Base-by-base conservation (phyloP, 805 yeast species). In the Wickerhamomyces mucosus region DNA sequence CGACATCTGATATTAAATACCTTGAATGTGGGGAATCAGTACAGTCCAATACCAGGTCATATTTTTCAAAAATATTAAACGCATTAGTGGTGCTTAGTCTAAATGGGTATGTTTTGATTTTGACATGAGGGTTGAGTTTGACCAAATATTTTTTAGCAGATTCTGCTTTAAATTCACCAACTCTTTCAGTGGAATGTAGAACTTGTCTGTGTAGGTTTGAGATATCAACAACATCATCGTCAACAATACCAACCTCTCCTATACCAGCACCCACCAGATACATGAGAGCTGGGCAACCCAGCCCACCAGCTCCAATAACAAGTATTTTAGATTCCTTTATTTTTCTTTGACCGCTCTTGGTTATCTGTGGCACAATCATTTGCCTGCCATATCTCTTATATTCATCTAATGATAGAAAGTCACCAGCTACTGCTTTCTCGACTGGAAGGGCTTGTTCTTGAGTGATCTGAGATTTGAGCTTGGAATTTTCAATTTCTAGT, bases 241-340 rank as follows among this genome's bases (percentile, higher is more conserved):
- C 99, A 2, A 86, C 78, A 12, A 92, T 80, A 4, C 96, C 96
- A 15, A 92, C 63, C 3, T 58, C 53, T 1, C 95, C 97, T 4
- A 89, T 60, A 5, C 99, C 98, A 0, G 95, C 80, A 0, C 94
- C 96, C 0, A 78, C 76, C 3, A 92, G 56, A 49, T 92, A 92
- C 26, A 82, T 64, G 29, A 89, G 54, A 0, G 94, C 94, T 0
- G 98, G 96, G 43, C 94, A 79, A 0, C 98, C 97, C 6, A 92
- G 63, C 0, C 99, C 99, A 9, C 98, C 99, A 1, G 96, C 96
- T 2, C 99, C 98, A 7, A 92, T 67, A 0, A 92, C 88, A 17
- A 89, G 55, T 0, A 88, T 70, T 31, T 62, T 69, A 3, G 89
- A 36, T 0, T 53, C 42, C 40, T 75, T 77, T 28, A 92, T 55